Conservation (phyloP, 768 basidiomycete species). For the Dacryopinax spathularia region DNA sequence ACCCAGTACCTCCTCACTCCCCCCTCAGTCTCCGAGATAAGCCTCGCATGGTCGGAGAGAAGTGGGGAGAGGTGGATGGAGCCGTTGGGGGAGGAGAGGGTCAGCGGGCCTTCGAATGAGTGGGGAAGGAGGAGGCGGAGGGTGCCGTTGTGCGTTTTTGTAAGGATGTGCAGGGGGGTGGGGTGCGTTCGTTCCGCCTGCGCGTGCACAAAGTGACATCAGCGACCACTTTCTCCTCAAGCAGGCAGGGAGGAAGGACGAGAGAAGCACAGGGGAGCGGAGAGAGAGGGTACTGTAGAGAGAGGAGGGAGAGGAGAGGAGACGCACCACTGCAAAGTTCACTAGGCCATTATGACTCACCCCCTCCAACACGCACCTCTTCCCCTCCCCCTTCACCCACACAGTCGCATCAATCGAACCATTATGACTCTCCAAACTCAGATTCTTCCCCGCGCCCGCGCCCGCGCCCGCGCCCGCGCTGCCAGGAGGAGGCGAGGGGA, state of each 20-base stretch:
- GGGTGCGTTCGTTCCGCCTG: neutral
- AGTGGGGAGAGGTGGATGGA: neutral
- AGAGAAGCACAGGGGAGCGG: too few species aligned
- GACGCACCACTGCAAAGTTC: neutral
- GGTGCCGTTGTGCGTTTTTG: neutral
- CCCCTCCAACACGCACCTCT: neutral
- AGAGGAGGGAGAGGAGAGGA: too few species aligned
- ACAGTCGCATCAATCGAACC: neutral
- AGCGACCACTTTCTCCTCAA: too few species aligned
- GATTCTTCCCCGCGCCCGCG: neutral
- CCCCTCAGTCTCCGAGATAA: neutral
- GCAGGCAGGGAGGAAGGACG: too few species aligned
- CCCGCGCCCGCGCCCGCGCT: too few species aligned
- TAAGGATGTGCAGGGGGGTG: neutral
- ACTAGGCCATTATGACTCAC: neutral
- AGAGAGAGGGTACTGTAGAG: too few species aligned
- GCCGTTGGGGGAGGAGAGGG: neutral
- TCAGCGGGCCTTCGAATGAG: neutral
- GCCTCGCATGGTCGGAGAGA: neutral
- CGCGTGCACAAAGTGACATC: too few species aligned
- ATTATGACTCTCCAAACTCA: neutral
- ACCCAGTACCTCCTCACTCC: constrained; percentile 1
- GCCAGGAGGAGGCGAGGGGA: too few species aligned
- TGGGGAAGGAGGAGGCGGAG: neutral
- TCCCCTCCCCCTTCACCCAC: neutral